Base-by-base conservation (phyloP, 1,284 basidiomycete genomes). In the Boletus sp. region DNA sequence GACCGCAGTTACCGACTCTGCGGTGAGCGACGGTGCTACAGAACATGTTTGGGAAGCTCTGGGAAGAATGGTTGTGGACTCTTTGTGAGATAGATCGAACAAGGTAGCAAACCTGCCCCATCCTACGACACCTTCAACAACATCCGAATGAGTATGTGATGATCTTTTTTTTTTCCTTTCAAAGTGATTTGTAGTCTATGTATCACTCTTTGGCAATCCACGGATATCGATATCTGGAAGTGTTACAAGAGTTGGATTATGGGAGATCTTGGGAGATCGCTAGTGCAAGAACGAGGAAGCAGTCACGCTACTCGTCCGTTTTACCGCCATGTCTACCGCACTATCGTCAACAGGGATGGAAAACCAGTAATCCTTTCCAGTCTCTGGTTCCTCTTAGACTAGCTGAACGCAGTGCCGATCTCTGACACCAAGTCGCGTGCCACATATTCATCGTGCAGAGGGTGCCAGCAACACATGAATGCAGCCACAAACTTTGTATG, bases 31-130 rank as follows among this genome's bases (percentile, higher is more conserved):
- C 11, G 58, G 58, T 17, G 6, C 59, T n/a, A 30, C 62, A 13
- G 60, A 64, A 35, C 43, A 25, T 16, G 61, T 73, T 49, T 67
- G 44, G 63, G 63, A 65, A 56, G 68, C 62, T 10, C 48, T 74
- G 40, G 71, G 40, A 27, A 73, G 65, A 49, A 71, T 74, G 70
- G 67, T 27, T 11, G 63, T 73, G 25, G 63, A 65, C 55, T 52
- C 65, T 28, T 8, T 27, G n/a, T 60, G 52, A 69, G 55, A 48
- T 35, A 27, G 30, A 37, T 25, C 9, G 35, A 43, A 43, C 46
- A 44, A 56, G 40, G 48, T n/a, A 27, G 28, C 28, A 40, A 38
- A 55, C 35, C 5, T 47, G 43, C n/a, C 46, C 28, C 17, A 51
- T n/a, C n/a, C 17, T 31, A 6, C 46, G 21, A 30, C 44, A 33